Evolutionary conservation across 139 green algal species (phyloP).

Genomic region (Chlamydomonas sp.): DNA sequence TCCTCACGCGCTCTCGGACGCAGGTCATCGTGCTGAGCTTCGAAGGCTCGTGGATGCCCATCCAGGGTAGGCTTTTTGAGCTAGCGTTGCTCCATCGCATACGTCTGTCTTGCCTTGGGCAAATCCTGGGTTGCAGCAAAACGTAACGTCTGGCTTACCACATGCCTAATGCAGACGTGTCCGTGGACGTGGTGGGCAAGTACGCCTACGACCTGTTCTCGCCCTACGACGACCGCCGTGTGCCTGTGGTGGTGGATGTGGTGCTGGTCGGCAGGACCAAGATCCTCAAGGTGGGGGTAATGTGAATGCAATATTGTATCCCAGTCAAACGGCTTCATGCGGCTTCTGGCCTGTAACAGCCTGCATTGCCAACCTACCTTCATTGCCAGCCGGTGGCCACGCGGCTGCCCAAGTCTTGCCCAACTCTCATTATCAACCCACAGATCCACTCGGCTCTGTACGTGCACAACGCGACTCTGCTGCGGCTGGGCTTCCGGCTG

Average conservation of each 20-base stretch:
- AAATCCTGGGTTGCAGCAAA: too few species aligned
- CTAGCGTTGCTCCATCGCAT: not conserved
- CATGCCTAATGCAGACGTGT: constrained; percentile 42
- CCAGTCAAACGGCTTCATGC: too few species aligned
- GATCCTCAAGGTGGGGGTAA: constrained; percentile 62
- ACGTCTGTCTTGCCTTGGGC: not conserved
- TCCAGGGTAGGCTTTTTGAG: constrained; percentile 57
- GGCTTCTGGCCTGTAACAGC: too few species aligned
- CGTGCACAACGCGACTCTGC: constrained; percentile 76
- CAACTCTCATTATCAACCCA: too few species aligned
- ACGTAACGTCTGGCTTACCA: not conserved
- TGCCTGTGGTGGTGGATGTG: constrained; percentile 86
- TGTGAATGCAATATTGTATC: too few species aligned
- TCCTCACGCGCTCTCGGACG: constrained; percentile 50
- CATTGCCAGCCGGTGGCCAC: too few species aligned
- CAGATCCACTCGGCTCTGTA: constrained; percentile 75
- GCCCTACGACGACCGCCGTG: constrained; percentile 59
- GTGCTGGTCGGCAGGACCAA: constrained; percentile 81
- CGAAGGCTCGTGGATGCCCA: constrained; percentile 86
- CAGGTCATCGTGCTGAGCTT: constrained; percentile 85
- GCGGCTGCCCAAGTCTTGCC: too few species aligned
- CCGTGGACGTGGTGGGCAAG: constrained; percentile 87
- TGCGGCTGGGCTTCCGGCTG: constrained; percentile 67
- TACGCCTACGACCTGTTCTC: constrained; percentile 85
- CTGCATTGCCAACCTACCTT: too few species aligned